These are phyloP conservation scores for Barnettozyma pratensis DNA, from an alignment of 805 yeast genomes.

Conservation along the genomic window DNA sequence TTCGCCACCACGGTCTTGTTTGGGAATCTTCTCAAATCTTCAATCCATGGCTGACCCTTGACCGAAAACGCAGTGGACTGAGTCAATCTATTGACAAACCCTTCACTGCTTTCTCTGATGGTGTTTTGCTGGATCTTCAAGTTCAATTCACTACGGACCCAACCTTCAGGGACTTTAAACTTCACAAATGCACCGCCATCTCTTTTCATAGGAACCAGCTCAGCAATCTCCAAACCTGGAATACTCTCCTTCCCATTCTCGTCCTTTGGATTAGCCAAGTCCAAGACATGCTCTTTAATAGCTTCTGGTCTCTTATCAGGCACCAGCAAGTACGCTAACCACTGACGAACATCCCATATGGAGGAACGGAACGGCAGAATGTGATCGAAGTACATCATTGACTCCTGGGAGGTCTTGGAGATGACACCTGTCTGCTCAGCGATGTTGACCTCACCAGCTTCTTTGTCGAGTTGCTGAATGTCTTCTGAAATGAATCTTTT, in stretches of 20 bases:
- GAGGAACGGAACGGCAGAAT: constrained; percentile 41
- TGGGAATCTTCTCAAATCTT: constrained; percentile 80
- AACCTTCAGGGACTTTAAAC: constrained; percentile 52
- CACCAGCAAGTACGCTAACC: constrained; percentile 34
- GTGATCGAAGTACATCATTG: constrained; percentile 53
- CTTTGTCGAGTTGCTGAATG: constrained; percentile 38
- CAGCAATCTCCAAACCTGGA: constrained; percentile 43
- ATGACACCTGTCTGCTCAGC: constrained; percentile 56
- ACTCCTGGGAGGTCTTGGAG: constrained; percentile 41
- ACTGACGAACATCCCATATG: constrained; percentile 42
- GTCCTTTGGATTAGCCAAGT: constrained; percentile 33
- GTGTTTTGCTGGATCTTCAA: constrained; percentile 45
- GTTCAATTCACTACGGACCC: constrained; percentile 48
- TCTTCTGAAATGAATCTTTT: constrained; percentile 32
- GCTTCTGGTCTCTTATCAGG: constrained; percentile 33
- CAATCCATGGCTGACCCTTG: constrained; percentile 94
- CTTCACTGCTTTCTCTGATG: constrained; percentile 31
- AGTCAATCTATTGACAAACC: constrained; percentile 36
- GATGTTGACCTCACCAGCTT: constrained; percentile 49
- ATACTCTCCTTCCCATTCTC: constrained; percentile 27
- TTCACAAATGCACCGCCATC: constrained; percentile 96
- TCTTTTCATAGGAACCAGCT: constrained; percentile 63
- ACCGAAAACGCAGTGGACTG: constrained; percentile 64
- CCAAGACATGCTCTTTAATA: constrained; percentile 33
- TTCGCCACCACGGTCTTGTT: constrained; percentile 55